These are phyloP conservation scores for Wickerhamiella galacta DNA, from an alignment of 805 yeast genomes.

Conservation along the genomic window DNA sequence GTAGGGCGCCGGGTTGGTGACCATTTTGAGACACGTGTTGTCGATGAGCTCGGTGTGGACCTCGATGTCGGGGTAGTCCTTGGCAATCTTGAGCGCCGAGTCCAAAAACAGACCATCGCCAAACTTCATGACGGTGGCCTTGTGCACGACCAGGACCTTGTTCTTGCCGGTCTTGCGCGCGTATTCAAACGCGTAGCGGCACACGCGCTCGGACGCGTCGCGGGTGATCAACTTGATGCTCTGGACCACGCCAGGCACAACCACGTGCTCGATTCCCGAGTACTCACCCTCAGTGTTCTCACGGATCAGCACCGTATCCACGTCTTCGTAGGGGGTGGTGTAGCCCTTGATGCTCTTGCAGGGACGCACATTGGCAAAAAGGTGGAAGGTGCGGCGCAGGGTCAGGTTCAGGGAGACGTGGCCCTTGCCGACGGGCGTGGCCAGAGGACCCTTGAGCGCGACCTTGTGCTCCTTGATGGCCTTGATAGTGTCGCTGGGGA, in stretches of 20 bases:
- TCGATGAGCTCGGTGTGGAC: slow-evolving; percentile 80
- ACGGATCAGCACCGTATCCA: slow-evolving; percentile 90
- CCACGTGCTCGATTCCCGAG: slow-evolving; percentile 96
- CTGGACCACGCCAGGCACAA: slow-evolving; percentile 97
- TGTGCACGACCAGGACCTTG: slow-evolving; percentile 88
- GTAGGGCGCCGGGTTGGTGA: slow-evolving; percentile 77
- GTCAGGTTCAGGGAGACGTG: slow-evolving; percentile 96
- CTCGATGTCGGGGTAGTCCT: slow-evolving; percentile 82
- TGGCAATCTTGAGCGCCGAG: slow-evolving; percentile 75
- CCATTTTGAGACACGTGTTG: slow-evolving; percentile 83
- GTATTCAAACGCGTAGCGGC: slow-evolving; percentile 93
- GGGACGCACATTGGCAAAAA: slow-evolving; percentile 95
- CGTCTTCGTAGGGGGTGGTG: slow-evolving; percentile 78
- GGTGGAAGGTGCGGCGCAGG: slow-evolving; percentile 86
- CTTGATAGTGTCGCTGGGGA: slow-evolving; percentile 82
- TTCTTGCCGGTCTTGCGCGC: slow-evolving; percentile 78
- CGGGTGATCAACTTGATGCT: slow-evolving; percentile 93
- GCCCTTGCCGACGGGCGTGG: slow-evolving; percentile 98
- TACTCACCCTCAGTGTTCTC: slow-evolving; percentile 99
- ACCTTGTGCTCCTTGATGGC: slow-evolving; percentile 85
- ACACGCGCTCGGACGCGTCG: slow-evolving; percentile 90
- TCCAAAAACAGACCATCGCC: slow-evolving; percentile 94
- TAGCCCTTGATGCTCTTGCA: slow-evolving; percentile 87
- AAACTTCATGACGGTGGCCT: slow-evolving; percentile 95
- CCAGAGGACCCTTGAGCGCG: slow-evolving; percentile 95